Evolutionary conservation across 768 basidiomycete genomes (phyloP), one percentile per base, ranked within the genome.

Genomic region (Lactifluus piperatus): DNA sequence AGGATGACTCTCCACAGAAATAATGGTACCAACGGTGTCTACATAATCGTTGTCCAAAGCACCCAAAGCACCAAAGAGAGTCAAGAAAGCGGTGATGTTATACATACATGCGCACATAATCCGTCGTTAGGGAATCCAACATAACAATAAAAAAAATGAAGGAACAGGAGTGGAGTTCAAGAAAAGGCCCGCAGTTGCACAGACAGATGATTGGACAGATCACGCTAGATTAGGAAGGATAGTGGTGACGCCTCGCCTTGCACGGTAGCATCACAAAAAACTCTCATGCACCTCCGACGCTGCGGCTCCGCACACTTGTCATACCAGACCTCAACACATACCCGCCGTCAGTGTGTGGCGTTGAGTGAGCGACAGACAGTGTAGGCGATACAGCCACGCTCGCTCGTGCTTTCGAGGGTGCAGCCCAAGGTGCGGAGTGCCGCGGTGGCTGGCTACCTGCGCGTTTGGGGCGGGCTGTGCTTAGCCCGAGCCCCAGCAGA

Each of bases 401-500:
- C 24, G 64, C 54, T 11, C 24, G 45, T 16, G 54, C 50, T n/a
- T 54, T 63, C 36, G 45, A 56, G 6, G 50, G 43, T 13, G 56
- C 54, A 0, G 44, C 39, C 64, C 64, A 65, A 7, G 62, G 62
- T 27, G 60, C 32, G 3, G 54, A 54, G 26, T 50, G 36, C 7
- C 53, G 36, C 20, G 64, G 56, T 10, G 64, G 64, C 44, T 55
- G 64, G 52, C 64, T 65, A 24, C 55, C 62, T 18, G 64, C 48
- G 5, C 64, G 62, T 30, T 59, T 58, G 2, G 58, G 11, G 20
- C 26, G 18, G 18, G 43, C 27, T 4, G 26, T 22, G 27, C 43
- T 53, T 39, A 39, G 27, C 10, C 36, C 54, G 14, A 53, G 47
- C 36, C 43, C 51, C 5, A 60, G 30, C 18, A 30, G 10, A 22